Evolutionary conservation across 192 early-diverging fungal genomes (phyloP).

Genomic region (Umbelopsis sp.): DNA sequence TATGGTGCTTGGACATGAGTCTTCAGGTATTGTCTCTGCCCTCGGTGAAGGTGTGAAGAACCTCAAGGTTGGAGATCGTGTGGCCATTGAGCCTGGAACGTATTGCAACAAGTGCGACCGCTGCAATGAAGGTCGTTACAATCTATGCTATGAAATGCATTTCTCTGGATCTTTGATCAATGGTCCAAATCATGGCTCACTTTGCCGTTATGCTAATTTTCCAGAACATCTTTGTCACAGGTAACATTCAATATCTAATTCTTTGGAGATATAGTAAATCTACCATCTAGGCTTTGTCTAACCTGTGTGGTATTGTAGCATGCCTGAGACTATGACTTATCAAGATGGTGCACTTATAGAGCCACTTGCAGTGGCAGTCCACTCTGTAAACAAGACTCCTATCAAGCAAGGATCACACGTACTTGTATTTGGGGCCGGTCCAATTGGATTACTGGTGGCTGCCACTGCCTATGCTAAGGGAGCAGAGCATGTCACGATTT

Average conservation of each 20-base stretch:
- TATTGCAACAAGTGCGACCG: conserved; percentile 25
- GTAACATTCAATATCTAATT: not conserved
- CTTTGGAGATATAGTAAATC: not conserved
- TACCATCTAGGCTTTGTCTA: not conserved
- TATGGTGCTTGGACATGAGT: conserved; percentile 40
- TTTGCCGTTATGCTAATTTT: conserved; percentile 26
- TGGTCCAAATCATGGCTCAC: conserved; percentile 31
- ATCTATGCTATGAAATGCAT: conserved; percentile 34
- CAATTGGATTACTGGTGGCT: conserved; percentile 38
- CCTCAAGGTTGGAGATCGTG: conserved; percentile 36
- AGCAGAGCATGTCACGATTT: conserved; percentile 27
- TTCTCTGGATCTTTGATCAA: conserved; percentile 27
- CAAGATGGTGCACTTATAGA: conserved; percentile 46
- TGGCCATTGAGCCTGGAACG: conserved; percentile 37
- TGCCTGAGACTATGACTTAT: conserved; percentile 38
- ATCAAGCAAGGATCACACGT: conserved; percentile 29
- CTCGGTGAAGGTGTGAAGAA: conserved; percentile 30
- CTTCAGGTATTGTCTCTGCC: conserved; percentile 28
- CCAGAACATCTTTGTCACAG: conserved; percentile 33
- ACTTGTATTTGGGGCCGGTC: conserved; percentile 42
- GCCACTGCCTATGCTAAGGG: conserved; percentile 39
- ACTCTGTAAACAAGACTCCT: conserved; percentile 32
- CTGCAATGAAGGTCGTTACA: conserved; percentile 28
- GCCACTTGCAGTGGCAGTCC: conserved; percentile 40
- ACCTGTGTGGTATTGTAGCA: conserved; percentile 4